Evolutionary conservation across 2,329 filamentous ascomycete species (phyloP).

Genomic region (Penicillium sp.): DNA sequence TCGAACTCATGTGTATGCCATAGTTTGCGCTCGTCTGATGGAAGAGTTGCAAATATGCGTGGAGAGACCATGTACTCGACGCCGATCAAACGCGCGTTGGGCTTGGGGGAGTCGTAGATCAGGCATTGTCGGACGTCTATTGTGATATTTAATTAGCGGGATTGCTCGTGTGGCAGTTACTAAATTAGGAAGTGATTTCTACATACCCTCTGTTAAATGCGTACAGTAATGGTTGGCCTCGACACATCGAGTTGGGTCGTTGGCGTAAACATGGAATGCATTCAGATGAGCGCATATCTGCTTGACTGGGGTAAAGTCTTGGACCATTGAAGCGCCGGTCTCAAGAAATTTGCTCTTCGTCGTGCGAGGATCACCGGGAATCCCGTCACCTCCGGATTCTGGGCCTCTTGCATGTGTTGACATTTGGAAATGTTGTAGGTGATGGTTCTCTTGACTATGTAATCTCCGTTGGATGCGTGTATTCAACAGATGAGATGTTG

Average conservation of each 20-base stretch:
- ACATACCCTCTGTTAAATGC: constrained; percentile 63
- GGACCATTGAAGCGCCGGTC: constrained; percentile 35
- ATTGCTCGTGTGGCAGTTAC: not conserved
- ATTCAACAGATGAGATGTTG: not conserved
- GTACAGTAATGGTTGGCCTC: constrained; percentile 85
- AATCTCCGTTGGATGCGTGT: not conserved
- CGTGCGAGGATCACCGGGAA: constrained; percentile 34
- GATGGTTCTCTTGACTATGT: not conserved
- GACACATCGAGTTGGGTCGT: constrained; percentile 65
- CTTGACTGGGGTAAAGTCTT: constrained; percentile 66
- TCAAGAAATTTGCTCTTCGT: constrained; percentile 40
- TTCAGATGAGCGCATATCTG: constrained; percentile 80
- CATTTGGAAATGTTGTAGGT: constrained; percentile 11
- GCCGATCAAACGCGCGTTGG: constrained; percentile 72
- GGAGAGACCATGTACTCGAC: constrained; percentile 85
- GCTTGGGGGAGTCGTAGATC: constrained; percentile 70
- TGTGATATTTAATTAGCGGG: not conserved
- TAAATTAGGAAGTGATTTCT: not conserved
- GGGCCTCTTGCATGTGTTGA: constrained; percentile 5
- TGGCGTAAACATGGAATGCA: constrained; percentile 81
- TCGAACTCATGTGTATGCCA: constrained; percentile 71
- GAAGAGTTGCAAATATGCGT: constrained; percentile 64
- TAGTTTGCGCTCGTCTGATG: constrained; percentile 65
- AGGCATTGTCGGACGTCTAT: constrained; percentile 78
- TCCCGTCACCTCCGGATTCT: constrained; percentile 4